Conservation (phyloP, 805 yeast species). For the Kuraishia hungarica region DNA sequence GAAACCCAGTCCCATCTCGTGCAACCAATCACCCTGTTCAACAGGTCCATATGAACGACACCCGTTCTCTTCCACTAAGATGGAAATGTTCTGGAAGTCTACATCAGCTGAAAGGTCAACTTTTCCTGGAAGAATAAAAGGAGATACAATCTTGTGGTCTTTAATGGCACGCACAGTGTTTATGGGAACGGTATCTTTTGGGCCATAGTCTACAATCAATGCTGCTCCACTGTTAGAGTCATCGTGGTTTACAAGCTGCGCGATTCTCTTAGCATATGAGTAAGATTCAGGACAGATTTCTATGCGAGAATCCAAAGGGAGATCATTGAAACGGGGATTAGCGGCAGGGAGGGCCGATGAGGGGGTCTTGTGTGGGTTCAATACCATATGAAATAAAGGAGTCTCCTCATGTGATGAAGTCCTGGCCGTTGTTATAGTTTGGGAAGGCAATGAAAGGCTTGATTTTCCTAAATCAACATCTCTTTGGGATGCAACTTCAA, state of each 20-base stretch:
- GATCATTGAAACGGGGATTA: constrained; percentile 38
- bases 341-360: constrained; percentile 48
- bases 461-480: neutral
- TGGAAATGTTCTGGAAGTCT: constrained; percentile 56
- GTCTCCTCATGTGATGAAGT: neutral
- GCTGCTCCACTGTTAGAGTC: constrained; percentile 45
- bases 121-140: constrained; percentile 67
- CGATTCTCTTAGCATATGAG: constrained; percentile 44
- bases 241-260: constrained; percentile 29
- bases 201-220: constrained; percentile 73
- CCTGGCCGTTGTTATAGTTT: neutral
- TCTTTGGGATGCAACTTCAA: constrained; percentile 30
- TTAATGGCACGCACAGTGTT: constrained; percentile 67
- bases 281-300: constrained; percentile 75
- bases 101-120: constrained; percentile 82
- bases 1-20: constrained; percentile 65
- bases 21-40: constrained; percentile 75
- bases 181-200: constrained; percentile 52
- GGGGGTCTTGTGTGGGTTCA: constrained; percentile 53
- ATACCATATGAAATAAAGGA: constrained; percentile 44
- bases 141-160: constrained; percentile 65
- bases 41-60: constrained; percentile 42
- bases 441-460: neutral
- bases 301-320: constrained; percentile 48
- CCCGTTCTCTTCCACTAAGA: constrained; percentile 20